Base-by-base conservation (phyloP, 345 rosid genomes). In the Schrenkiella parvula region DNA sequence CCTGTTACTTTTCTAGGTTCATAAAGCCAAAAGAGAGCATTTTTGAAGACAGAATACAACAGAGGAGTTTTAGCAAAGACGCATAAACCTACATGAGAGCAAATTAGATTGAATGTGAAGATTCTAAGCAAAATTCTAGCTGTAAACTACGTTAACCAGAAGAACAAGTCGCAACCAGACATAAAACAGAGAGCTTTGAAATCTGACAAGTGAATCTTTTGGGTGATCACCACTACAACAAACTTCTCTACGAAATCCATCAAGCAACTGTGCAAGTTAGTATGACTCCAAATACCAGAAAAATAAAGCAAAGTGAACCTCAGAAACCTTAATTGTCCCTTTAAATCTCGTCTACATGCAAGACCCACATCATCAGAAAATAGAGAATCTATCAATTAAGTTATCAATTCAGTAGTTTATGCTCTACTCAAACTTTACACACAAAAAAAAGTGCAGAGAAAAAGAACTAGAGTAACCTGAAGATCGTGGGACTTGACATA, bases 401-500 rank as follows among this genome's bases (percentile, higher is more conserved):
- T n/a, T n/a, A n/a, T n/a, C n/a, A n/a, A n/a, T n/a, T n/a, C n/a
- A 6, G 6, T 2, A 7, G 57, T 14, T 32, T 47, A 22, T 31
- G 31, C 39, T 54, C 44, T 19, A 19, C 32, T 44, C 32, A 28
- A 68, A 55, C 17, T n/a, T 35, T 34, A 59, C 28, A 4, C 26
- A 34, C 10, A 10, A 28, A 54, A 35, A 17, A 43, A 51, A 51
- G 25, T 19, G 70, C 25, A 52, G 26, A 29, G 15, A 15, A 4
- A 5, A 2, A 5, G 18, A 17, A 29, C 3, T 26, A 51, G n/a
- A 48, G 8, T 44, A 73, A 93, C 98, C 98, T 91, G 98, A 51
- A 93, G 92, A 55, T 85, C 81, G 59, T 86, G 67, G 6, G 82
- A 70, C 83, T 93, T 93, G 84, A 89, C 82, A 72, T 91, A 83